A percentile compares a stretch with the other conserved stretches of the same genome.
Conservation (phyloP, 2,329 filamentous ascomycete species). For the Fonsecaea nubica region DNA sequence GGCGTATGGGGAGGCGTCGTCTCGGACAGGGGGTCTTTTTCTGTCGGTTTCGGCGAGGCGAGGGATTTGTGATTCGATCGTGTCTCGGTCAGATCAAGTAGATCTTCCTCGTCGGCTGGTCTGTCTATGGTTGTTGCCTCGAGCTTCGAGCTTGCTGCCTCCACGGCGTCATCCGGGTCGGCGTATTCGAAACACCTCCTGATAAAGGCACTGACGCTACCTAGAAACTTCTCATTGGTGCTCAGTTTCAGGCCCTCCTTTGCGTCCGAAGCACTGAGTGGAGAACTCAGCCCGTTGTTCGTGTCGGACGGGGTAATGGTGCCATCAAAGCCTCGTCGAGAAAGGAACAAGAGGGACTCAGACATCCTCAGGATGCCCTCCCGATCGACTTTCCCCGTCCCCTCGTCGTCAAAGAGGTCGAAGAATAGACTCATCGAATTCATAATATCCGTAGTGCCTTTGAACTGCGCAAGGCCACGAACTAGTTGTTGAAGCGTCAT, state of each 20-base stretch:
- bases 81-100: conserved; percentile 50
- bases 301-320: conserved; percentile 70
- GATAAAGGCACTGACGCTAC: conserved; percentile 94
- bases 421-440: conserved; percentile 98
- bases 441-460: conserved; percentile 95
- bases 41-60: conserved; percentile 33
- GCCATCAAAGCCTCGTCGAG: conserved; percentile 82
- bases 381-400: conserved; percentile 87
- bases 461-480: conserved; percentile 85
- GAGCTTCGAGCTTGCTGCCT: conserved; percentile 66
- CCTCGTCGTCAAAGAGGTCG: conserved; percentile 91
- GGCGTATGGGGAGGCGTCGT: conserved; percentile 35
- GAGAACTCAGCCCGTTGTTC: conserved; percentile 55
- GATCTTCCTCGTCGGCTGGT: conserved; percentile 45
- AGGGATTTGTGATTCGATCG: conserved; percentile 42
- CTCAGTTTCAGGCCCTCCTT: conserved; percentile 54
- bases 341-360: conserved; percentile 90
- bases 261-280: conserved; percentile 28
- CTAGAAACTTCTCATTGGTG: conserved; percentile 85
- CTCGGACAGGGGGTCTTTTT: conserved; percentile 37
- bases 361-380: conserved; percentile 95
- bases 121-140: conserved; percentile 38
- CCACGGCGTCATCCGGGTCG: conserved; percentile 77
- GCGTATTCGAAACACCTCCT: conserved; percentile 97
- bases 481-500: conserved; percentile 92